These are phyloP conservation scores for Scheffersomyces lignosus DNA, from an alignment of 805 yeast genomes.

Conservation along the genomic window DNA sequence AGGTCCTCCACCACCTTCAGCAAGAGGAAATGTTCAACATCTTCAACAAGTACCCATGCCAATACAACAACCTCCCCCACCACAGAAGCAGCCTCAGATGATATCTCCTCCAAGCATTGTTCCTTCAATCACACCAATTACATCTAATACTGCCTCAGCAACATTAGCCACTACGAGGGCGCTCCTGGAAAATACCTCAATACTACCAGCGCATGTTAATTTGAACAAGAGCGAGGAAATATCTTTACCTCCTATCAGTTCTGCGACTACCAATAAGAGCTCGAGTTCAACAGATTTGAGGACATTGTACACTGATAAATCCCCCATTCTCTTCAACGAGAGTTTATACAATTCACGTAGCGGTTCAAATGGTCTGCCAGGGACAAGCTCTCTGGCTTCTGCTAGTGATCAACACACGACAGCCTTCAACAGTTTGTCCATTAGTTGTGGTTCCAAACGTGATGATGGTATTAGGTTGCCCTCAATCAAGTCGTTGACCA, in stretches of 20 bases:
- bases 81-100: not conserved
- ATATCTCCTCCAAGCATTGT: not conserved
- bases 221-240: not conserved
- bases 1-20: not conserved
- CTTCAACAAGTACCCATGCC: not conserved
- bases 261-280: too few relatives aligned
- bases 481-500: conserved; percentile 5
- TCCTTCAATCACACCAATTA: not conserved
- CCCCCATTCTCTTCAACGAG: not conserved
- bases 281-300: not conserved
- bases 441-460: conserved; percentile 7
- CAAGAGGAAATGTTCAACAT: too few relatives aligned
- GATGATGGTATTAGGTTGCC: conserved; percentile 11
- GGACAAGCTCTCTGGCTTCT: too few relatives aligned
- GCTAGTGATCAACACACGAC: conserved; percentile 5
- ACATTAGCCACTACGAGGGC: not conserved
- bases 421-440: conserved; percentile 9
- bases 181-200: too few relatives aligned
- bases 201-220: not conserved
- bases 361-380: too few relatives aligned
- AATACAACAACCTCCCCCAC: not conserved
- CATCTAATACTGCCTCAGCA: not conserved
- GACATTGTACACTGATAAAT: not conserved
- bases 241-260: not conserved
- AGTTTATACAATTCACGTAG: too few relatives aligned